phyloP scores from a whole-genome alignment of 176 grass and related monocot species.

The Oryza australiensis region DNA sequence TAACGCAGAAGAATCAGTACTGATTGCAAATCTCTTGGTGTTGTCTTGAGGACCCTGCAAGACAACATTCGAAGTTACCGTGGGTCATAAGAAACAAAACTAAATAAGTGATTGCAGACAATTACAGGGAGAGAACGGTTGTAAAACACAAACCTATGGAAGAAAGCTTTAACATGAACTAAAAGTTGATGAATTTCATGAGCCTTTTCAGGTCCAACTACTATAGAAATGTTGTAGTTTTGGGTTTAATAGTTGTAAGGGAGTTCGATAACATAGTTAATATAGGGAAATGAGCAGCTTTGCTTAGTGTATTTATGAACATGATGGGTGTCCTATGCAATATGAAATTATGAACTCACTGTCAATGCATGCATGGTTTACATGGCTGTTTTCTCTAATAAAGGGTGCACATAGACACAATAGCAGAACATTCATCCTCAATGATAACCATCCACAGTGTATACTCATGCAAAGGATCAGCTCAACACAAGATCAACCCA shows the following conservation, averaged over 20 bases:
- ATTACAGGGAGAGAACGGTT: background rate
- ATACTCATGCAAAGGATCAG: background rate
- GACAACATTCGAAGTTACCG: conserved; percentile 24
- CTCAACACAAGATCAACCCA: background rate
- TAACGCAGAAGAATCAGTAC: conserved; percentile 50
- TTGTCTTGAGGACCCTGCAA: conserved; percentile 82
- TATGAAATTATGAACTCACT: background rate
- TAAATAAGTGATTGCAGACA: background rate
- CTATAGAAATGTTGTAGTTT: background rate
- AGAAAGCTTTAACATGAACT: background rate
- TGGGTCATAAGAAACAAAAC: conserved; percentile 12
- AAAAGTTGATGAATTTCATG: background rate
- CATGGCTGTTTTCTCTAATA: background rate
- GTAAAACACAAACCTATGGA: background rate
- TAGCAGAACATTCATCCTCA: background rate
- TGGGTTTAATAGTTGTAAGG: background rate
- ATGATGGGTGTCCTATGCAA: background rate
- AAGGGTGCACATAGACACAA: background rate
- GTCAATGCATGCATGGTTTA: background rate
- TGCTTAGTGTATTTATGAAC: background rate
- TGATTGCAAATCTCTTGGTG: conserved; percentile 57
- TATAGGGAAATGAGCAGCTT: background rate
- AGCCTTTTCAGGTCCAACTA: background rate
- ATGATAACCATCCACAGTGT: background rate
- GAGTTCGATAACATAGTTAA: background rate